These are phyloP conservation scores for Anisogramma anomala DNA, from an alignment of 2,329 filamentous ascomycete species.

Conservation along the genomic window DNA sequence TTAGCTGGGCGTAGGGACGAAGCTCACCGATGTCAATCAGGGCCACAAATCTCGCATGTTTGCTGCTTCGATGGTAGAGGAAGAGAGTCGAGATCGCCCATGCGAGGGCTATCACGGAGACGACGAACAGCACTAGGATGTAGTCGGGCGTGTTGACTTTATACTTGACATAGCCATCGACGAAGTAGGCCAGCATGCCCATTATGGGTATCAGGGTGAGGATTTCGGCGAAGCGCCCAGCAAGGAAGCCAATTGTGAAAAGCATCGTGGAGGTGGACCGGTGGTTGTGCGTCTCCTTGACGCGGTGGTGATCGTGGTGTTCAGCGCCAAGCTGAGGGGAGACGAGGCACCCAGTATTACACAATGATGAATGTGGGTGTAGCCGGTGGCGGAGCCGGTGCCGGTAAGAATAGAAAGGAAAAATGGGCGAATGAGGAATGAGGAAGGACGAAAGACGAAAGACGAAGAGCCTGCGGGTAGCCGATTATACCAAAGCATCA, in stretches of 20 bases:
- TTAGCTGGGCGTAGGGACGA: neutral
- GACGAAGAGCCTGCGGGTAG: no score
- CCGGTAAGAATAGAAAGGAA: no score
- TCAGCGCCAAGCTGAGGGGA: no score
- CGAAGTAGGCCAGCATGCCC: conserved; percentile 57
- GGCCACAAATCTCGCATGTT: conserved; percentile 50
- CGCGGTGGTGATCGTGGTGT: no score
- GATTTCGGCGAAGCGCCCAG: conserved; percentile 51
- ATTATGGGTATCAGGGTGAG: conserved; percentile 52
- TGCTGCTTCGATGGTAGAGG: conserved; percentile 50
- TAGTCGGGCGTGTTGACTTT: conserved; percentile 50
- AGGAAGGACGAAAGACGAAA: no score
- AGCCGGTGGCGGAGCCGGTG: no score
- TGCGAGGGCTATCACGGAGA: conserved; percentile 48
- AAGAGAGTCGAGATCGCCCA: conserved; percentile 57
- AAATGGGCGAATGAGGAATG: no score
- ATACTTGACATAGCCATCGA: conserved; percentile 43
- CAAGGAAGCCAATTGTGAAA: conserved; percentile 52
- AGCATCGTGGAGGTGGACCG: conserved; percentile 35
- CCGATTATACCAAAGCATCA: no score
- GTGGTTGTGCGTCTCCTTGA: neutral
- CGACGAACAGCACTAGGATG: conserved; percentile 57
- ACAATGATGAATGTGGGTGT: no score
- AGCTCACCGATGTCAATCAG: conserved; percentile 41
- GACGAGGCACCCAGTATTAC: no score